These are phyloP conservation scores for Persicaria maculosa DNA, from an alignment of 148 eudicot genomes.

Conservation along the genomic window DNA sequence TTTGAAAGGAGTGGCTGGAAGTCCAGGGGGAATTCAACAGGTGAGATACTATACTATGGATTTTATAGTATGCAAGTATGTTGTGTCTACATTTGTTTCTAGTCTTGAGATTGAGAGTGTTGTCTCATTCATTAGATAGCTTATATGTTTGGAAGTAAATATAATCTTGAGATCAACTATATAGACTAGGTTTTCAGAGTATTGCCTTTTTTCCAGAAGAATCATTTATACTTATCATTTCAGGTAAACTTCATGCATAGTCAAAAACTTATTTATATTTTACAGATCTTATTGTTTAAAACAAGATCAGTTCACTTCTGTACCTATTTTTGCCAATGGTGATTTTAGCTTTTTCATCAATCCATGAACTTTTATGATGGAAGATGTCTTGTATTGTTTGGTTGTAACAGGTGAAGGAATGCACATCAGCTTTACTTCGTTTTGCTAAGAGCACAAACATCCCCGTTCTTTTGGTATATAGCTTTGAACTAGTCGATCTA, in stretches of 20 bases:
- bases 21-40: conserved; percentile 80
- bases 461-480: conserved; percentile 72
- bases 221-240: not conserved
- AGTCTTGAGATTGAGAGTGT: not conserved
- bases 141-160: not conserved
- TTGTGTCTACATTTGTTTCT: not conserved
- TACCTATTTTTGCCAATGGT: not conserved
- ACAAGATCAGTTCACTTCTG: not conserved
- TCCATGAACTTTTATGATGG: conserved; percentile 2
- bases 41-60: conserved; percentile 24
- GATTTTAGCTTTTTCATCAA: not conserved
- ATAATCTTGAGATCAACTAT: not conserved
- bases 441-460: conserved; percentile 86
- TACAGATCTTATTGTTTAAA: not conserved
- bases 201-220: not conserved
- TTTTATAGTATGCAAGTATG: not conserved
- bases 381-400: not conserved
- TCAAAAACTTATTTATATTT: not conserved
- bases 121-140: not conserved
- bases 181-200: not conserved
- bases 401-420: conserved; percentile 78
- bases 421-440: conserved; percentile 85
- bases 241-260: not conserved
- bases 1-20: conserved; percentile 69
- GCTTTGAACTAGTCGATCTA: not conserved